These are phyloP conservation scores for Colletotrichum sidae DNA, from an alignment of 2,329 filamentous ascomycete genomes.

Conservation along the genomic window DNA sequence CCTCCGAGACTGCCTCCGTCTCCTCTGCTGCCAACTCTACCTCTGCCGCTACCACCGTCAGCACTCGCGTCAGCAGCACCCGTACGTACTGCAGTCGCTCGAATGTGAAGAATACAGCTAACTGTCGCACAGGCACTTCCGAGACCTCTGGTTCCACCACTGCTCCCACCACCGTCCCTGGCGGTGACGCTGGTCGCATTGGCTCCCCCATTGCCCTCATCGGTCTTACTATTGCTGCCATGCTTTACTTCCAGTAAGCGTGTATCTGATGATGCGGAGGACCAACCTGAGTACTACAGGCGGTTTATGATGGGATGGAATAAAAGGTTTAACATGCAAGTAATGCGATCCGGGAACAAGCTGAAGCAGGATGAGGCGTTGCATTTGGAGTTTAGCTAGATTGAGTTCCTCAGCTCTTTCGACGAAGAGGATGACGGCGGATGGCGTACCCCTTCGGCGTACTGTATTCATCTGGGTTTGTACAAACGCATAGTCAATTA, in stretches of 20 bases:
- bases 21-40: constrained; percentile 27
- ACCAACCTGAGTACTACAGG: constrained; percentile 6
- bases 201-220: constrained; percentile 55
- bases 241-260: constrained; percentile 56
- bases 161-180: constrained; percentile 46
- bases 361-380: constrained; percentile 32
- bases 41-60: constrained; percentile 27
- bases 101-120: constrained; percentile 5
- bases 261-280: not conserved
- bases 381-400: constrained; percentile 28
- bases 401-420: constrained; percentile 21
- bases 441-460: constrained; percentile 17
- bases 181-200: constrained; percentile 41
- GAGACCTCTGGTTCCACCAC: constrained; percentile 47
- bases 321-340: constrained; percentile 34
- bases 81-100: constrained; percentile 15
- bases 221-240: constrained; percentile 51
- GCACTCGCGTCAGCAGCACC: constrained; percentile 36
- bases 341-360: constrained; percentile 35
- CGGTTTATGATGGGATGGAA: constrained; percentile 32
- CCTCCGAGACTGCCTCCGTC: constrained; percentile 33
- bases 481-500: constrained; percentile 23
- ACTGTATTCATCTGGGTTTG: constrained; percentile 17
- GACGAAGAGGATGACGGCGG: constrained; percentile 3
- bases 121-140: constrained; percentile 38